A percentile compares a stretch with the other conserved stretches of the same genome.
phyloP scores from a whole-genome alignment of 1,284 basidiomycete species.

The Rhodotorula sp. region DNA sequence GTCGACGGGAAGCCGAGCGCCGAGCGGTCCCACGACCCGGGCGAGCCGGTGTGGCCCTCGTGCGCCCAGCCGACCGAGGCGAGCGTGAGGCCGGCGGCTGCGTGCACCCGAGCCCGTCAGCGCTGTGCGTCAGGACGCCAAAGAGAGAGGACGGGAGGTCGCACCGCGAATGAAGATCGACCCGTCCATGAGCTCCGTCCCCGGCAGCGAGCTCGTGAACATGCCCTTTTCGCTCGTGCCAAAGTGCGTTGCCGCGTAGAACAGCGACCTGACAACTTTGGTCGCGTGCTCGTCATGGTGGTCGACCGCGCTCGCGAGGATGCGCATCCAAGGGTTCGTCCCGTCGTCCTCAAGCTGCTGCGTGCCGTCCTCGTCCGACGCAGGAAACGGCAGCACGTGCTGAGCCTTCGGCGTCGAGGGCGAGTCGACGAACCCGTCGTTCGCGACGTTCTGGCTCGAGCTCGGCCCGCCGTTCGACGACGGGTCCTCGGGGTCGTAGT shows the following conservation, averaged over 20 bases:
- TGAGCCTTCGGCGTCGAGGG: constrained; percentile 12
- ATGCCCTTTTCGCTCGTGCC: constrained; percentile 40
- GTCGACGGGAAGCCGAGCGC: constrained; percentile 42
- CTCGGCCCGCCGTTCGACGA: background rate
- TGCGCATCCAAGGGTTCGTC: constrained; percentile 34
- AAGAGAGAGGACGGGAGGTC: background rate
- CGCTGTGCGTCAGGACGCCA: no score
- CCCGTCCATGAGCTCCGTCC: constrained; percentile 43
- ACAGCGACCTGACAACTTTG: constrained; percentile 44
- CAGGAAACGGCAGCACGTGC: background rate
- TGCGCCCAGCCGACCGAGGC: constrained; percentile 34
- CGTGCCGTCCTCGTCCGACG: background rate
- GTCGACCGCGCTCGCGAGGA: constrained; percentile 35
- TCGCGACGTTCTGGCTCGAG: background rate
- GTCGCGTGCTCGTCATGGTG: constrained; percentile 46
- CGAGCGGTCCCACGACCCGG: constrained; percentile 40
- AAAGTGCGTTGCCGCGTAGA: constrained; percentile 43
- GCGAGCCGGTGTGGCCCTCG: constrained; percentile 33
- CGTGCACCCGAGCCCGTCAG: background rate
- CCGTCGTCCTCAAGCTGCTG: background rate
- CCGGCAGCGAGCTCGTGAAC: constrained; percentile 36
- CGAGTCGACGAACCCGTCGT: constrained; percentile 9
- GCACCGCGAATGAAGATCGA: constrained; percentile 41
- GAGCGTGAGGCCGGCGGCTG: constrained; percentile 30
- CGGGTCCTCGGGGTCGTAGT: background rate